A percentile compares a stretch with the other conserved stretches of the same genome.
phyloP scores from a whole-genome alignment of 208 protist genomes.

The Acanthamoeba triangularis region DNA sequence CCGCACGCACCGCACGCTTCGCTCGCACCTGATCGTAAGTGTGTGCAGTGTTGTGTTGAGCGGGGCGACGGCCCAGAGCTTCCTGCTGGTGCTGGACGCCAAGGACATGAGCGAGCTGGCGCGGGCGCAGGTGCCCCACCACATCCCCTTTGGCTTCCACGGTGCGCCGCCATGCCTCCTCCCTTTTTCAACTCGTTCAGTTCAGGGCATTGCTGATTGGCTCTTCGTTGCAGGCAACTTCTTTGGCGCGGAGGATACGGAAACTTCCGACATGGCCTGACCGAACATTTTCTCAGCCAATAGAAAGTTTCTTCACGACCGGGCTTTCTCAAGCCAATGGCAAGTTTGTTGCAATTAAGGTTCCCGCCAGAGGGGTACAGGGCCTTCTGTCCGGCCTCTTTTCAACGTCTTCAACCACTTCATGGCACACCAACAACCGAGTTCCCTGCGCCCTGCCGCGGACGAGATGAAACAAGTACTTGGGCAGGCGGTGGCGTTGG shows the following conservation, averaged over 20 bases:
- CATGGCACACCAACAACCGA: too few species aligned
- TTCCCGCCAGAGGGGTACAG: not conserved
- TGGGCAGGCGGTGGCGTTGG: not conserved
- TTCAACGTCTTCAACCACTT: too few species aligned
- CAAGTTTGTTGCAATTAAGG: not conserved
- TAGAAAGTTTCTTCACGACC: not conserved
- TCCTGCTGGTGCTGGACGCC: not conserved
- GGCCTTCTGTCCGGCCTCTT: too few species aligned
- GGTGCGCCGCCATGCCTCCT: not conserved
- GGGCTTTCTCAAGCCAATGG: not conserved
- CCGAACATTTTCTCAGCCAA: not conserved
- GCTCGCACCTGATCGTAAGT: too few species aligned
- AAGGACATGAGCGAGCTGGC: conserved; percentile 14
- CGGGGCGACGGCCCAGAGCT: conserved; percentile 27
- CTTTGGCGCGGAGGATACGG: not conserved
- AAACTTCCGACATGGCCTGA: not conserved
- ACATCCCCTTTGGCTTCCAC: conserved; percentile 36
- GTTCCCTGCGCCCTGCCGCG: not conserved
- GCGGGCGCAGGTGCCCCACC: not conserved
- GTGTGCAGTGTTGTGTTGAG: not conserved
- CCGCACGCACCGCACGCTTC: not conserved
- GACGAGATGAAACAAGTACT: not conserved
- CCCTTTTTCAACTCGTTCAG: too few species aligned
- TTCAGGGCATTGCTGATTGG: not conserved
- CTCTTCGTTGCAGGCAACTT: not conserved